Conservation (phyloP, 129 eudicot species). For the carrot (Daucus carota) region DNA sequence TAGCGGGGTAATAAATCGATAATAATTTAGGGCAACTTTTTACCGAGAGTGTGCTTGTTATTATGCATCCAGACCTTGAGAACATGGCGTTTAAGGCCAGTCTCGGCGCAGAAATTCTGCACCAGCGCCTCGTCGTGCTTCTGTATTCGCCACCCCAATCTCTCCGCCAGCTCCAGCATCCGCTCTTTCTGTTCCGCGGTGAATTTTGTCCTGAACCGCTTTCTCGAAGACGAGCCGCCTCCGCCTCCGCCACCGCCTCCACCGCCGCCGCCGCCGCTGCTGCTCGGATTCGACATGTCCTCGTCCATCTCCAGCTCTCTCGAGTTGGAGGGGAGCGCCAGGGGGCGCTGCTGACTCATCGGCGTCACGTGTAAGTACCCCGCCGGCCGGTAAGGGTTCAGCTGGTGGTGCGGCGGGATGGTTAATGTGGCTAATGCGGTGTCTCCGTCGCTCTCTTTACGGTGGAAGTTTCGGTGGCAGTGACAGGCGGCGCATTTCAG, state of each 20-base stretch:
- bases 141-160: conserved; percentile 67
- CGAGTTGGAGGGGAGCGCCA: conserved; percentile 42
- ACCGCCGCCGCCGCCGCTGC: conserved; percentile 15
- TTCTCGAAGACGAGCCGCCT: conserved; percentile 30
- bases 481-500: conserved; percentile 66
- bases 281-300: conserved; percentile 70
- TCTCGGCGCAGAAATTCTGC: conserved; percentile 55
- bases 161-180: conserved; percentile 66
- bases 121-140: conserved; percentile 61
- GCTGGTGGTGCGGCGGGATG: background rate
- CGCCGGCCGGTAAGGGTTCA: background rate
- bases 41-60: conserved; percentile 82
- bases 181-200: conserved; percentile 63
- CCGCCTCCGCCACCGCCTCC: conserved; percentile 17
- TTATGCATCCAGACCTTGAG: conserved; percentile 95
- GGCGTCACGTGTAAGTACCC: conserved; percentile 41
- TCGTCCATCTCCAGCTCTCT: conserved; percentile 43
- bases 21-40: conserved; percentile 30
- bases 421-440: background rate
- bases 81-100: conserved; percentile 62
- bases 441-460: background rate
- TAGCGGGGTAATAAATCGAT: background rate
- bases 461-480: conserved; percentile 74
- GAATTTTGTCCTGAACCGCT: conserved; percentile 66
- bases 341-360: conserved; percentile 30